Percentiles rank a stretch among this genome's conserved stretches.
These are phyloP conservation scores for Ceratopteris richardii DNA, from an alignment of 75 land plant species.

Conservation along the genomic window DNA sequence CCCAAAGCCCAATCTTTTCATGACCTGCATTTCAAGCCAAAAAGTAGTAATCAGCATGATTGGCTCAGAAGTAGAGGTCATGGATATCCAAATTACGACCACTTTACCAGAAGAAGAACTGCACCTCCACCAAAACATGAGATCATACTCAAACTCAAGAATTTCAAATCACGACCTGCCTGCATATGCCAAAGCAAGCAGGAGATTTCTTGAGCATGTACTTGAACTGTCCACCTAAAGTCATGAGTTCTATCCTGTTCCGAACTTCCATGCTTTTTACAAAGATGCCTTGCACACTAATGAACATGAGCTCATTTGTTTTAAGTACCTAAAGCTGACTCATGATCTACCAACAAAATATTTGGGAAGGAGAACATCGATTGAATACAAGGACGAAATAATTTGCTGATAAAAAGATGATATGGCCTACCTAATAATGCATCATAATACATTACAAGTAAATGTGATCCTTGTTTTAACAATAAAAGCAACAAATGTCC, in stretches of 20 bases:
- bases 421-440: too few species aligned
- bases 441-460: too few species aligned
- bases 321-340: too few species aligned
- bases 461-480: too few species aligned
- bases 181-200: conserved; percentile 16
- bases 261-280: too few species aligned
- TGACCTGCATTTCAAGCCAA: conserved; percentile 20
- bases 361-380: too few species aligned
- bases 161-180: conserved; percentile 78
- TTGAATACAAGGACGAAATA: too few species aligned
- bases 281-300: too few species aligned
- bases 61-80: neutral
- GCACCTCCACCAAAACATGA: conserved; percentile 56
- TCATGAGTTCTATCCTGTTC: too few species aligned
- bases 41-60: neutral
- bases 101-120: conserved; percentile 51
- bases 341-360: too few species aligned
- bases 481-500: neutral
- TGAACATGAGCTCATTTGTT: too few species aligned
- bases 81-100: neutral
- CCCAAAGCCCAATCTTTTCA: conserved; percentile 46
- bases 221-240: neutral
- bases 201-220: neutral
- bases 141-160: conserved; percentile 60
- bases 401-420: too few species aligned